phyloP scores from a whole-genome alignment of 2,329 filamentous ascomycete species.

The Coniochaeta sp. region DNA sequence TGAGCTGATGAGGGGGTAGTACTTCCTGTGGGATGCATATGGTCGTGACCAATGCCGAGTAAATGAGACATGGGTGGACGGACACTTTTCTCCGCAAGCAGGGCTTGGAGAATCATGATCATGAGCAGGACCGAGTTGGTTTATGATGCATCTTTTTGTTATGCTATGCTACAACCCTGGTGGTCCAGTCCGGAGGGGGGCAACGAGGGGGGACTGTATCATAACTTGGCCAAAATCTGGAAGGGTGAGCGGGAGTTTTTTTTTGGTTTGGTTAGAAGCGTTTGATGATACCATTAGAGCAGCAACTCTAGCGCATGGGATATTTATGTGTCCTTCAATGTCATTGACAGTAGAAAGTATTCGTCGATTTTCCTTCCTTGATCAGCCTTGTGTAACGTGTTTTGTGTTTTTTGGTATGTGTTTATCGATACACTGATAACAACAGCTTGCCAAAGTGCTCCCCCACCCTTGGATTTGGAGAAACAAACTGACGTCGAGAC shows the following conservation, averaged over 20 bases:
- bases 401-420: too few relatives aligned
- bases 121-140: background rate
- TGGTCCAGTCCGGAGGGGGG: background rate
- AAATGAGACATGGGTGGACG: too few relatives aligned
- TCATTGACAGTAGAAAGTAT: background rate
- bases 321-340: too few relatives aligned
- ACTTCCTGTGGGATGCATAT: too few relatives aligned
- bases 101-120: too few relatives aligned
- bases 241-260: background rate
- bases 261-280: background rate
- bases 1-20: constrained; percentile 36
- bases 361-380: background rate
- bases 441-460: background rate
- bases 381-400: too few relatives aligned
- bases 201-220: too few relatives aligned
- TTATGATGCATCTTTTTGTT: background rate
- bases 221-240: background rate
- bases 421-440: too few relatives aligned
- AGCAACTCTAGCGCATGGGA: background rate
- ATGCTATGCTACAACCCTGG: too few relatives aligned
- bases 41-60: too few relatives aligned
- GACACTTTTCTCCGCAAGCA: too few relatives aligned
- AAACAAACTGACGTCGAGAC: background rate
- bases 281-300: background rate
- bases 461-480: background rate